Conservation (phyloP, 768 basidiomycete genomes). For the Galerina marginata region DNA sequence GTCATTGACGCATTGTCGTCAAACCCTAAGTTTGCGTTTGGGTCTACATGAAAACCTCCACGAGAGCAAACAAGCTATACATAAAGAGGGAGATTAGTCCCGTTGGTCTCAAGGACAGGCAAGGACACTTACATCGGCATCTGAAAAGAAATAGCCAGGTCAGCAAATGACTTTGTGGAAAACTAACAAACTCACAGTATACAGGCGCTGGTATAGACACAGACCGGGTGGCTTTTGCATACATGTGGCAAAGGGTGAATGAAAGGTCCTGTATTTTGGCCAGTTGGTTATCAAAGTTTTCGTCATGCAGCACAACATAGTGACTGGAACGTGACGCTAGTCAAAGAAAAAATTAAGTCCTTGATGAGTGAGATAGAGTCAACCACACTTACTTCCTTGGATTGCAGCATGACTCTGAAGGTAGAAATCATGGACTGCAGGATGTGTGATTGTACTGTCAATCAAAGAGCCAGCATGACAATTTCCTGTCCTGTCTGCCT, state of each 20-base stretch:
- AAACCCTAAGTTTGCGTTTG: too few species aligned
- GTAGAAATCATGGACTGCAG: conserved; percentile 55
- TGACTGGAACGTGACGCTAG: conserved; percentile 30
- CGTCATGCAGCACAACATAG: conserved; percentile 32
- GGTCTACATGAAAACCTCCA: too few species aligned
- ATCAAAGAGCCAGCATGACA: conserved; percentile 55
- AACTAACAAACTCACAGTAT: conserved; percentile 30
- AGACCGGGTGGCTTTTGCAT: conserved; percentile 36
- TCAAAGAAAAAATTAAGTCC: neutral
- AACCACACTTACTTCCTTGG: conserved; percentile 50
- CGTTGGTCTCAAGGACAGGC: too few species aligned
- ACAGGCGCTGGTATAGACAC: conserved; percentile 38
- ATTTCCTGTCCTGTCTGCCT: conserved; percentile 42
- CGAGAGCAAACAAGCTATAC: too few species aligned
- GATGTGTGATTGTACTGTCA: conserved; percentile 47
- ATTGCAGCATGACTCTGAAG: conserved; percentile 62
- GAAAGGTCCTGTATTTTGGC: conserved; percentile 30
- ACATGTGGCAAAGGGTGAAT: conserved; percentile 30
- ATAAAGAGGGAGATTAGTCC: too few species aligned
- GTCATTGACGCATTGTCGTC: too few species aligned
- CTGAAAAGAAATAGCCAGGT: too few species aligned
- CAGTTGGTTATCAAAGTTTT: conserved; percentile 13
- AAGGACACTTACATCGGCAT: too few species aligned
- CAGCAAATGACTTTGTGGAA: too few species aligned
- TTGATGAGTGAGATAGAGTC: neutral